Evolutionary conservation across 768 basidiomycete species (phyloP).

Genomic region (Hericium alpestre): DNA sequence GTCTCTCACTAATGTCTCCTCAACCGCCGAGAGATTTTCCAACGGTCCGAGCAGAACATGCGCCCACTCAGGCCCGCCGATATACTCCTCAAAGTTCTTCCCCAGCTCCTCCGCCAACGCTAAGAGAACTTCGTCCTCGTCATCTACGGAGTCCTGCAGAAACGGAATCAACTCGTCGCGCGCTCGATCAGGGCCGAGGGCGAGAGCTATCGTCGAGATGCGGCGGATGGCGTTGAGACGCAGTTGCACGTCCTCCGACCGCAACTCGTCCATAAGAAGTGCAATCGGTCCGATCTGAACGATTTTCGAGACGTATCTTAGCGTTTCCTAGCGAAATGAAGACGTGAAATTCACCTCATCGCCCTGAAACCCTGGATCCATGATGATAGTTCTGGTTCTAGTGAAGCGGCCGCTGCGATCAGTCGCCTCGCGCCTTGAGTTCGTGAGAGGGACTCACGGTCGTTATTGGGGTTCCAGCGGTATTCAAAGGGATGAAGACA

Average conservation of each 20-base stretch:
- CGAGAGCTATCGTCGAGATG: constrained; percentile 94
- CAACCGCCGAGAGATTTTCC: constrained; percentile 91
- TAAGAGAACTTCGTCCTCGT: constrained; percentile 95
- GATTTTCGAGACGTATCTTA: background rate
- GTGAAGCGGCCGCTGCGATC: background rate
- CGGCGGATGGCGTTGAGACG: constrained; percentile 95
- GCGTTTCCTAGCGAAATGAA: background rate
- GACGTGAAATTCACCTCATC: constrained; percentile 50
- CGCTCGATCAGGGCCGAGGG: constrained; percentile 89
- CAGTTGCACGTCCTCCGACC: constrained; percentile 93
- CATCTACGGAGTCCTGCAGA: constrained; percentile 97
- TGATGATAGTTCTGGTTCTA: constrained; percentile 22
- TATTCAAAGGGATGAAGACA: background rate
- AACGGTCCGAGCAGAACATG: constrained; percentile 84
- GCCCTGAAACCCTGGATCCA: constrained; percentile 55
- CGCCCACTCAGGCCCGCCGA: constrained; percentile 81
- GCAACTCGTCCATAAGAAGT: constrained; percentile 94
- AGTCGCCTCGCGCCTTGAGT: background rate
- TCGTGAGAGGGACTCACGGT: background rate
- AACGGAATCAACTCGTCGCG: constrained; percentile 94
- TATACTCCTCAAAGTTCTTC: constrained; percentile 83
- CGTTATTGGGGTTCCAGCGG: background rate
- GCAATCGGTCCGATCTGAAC: constrained; percentile 84
- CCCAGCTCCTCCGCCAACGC: constrained; percentile 95
- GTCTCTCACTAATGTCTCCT: constrained; percentile 95